These are phyloP conservation scores for Passalora sequoiae DNA, from an alignment of 2,329 filamentous ascomycete species.

Conservation along the genomic window DNA sequence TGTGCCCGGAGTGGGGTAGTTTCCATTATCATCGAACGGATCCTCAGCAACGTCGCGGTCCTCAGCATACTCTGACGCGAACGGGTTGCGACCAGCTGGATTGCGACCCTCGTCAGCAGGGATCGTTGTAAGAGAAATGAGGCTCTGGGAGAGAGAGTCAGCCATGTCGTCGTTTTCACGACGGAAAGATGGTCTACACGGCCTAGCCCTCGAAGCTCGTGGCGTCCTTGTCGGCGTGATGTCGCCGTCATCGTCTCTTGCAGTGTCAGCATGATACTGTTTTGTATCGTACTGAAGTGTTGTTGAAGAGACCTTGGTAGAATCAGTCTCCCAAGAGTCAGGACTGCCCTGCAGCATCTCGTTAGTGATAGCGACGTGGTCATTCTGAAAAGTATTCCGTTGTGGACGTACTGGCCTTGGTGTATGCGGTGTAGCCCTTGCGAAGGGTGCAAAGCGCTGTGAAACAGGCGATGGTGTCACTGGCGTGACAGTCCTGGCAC, in stretches of 20 bases:
- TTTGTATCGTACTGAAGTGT: not conserved
- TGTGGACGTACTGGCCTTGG: not conserved
- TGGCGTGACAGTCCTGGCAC: too few relatives aligned
- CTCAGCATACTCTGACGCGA: too few relatives aligned
- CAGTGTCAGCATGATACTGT: not conserved
- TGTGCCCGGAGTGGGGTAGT: too few relatives aligned
- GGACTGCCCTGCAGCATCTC: not conserved
- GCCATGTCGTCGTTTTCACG: not conserved
- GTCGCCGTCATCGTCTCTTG: not conserved
- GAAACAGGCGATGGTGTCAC: too few relatives aligned
- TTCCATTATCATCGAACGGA: not conserved
- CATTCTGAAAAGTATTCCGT: not conserved
- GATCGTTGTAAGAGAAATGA: not conserved
- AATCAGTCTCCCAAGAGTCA: not conserved
- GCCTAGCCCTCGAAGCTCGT: not conserved
- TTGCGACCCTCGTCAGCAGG: too few relatives aligned
- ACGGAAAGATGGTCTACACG: not conserved
- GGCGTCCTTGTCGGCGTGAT: not conserved
- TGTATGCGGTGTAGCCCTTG: not conserved
- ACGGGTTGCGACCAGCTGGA: too few relatives aligned
- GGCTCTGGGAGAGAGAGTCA: not conserved
- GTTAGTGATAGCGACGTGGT: slow-evolving; percentile 1
- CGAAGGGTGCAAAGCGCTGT: not conserved
- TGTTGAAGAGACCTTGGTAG: not conserved
- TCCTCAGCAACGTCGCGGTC: too few relatives aligned